These are phyloP conservation scores for Fraxinus latifolia DNA, from an alignment of 305 asterid genomes.

Conservation along the genomic window DNA sequence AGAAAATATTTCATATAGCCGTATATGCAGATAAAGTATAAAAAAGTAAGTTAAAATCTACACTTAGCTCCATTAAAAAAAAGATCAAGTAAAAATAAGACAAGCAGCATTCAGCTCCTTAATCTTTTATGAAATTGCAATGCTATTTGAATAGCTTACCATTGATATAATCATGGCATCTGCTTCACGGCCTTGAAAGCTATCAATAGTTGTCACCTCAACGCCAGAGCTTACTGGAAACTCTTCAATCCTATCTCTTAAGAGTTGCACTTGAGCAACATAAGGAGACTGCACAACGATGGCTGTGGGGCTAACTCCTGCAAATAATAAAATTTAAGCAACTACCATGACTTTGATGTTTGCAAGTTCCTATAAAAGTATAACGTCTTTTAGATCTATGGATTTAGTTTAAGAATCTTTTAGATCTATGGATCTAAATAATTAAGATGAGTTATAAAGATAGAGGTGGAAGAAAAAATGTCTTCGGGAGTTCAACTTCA, in stretches of 20 bases:
- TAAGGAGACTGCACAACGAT: slow-evolving; percentile 97
- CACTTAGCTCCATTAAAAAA: neutral
- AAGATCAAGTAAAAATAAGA: slow-evolving; percentile 3
- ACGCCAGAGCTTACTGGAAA: slow-evolving; percentile 74
- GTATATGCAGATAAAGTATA: neutral
- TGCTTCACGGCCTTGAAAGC: slow-evolving; percentile 98
- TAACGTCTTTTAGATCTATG: neutral
- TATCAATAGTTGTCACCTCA: slow-evolving; percentile 90
- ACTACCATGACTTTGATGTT: neutral
- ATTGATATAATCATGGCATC: slow-evolving; percentile 94
- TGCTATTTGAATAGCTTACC: slow-evolving; percentile 42
- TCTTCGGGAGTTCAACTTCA: neutral
- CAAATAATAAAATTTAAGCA: slow-evolving; percentile 25
- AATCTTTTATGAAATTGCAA: neutral
- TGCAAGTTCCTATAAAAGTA: slow-evolving; percentile 6
- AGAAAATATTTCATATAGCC: neutral
- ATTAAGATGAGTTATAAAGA: neutral
- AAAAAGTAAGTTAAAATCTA: neutral
- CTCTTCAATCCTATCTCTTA: slow-evolving; percentile 85
- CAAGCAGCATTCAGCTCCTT: slow-evolving; percentile 7
- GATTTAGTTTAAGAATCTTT: neutral
- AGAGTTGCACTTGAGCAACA: slow-evolving; percentile 94
- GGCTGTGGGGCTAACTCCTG: slow-evolving; percentile 77
- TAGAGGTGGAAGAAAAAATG: neutral
- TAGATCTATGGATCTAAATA: neutral